Base-by-base conservation (phyloP, 345 rosid species). In the Toxicodendron radicans region DNA sequence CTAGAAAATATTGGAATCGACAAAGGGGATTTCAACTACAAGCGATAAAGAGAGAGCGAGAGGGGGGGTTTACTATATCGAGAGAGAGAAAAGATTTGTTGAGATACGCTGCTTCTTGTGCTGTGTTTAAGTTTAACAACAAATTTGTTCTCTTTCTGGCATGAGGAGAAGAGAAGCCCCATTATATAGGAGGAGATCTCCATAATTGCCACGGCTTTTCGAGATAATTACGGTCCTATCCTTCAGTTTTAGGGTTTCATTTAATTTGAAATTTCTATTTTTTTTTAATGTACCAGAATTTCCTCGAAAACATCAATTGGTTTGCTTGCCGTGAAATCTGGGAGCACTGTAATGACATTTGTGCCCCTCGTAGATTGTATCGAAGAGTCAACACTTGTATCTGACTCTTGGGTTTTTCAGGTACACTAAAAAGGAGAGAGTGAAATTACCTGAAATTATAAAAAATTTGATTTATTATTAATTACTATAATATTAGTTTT, bases 101-200 rank as follows among this genome's bases (percentile, higher is more conserved):
- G 7, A 4, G 13, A 38, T 35, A 7, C 12, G 17, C 32, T 2
- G 20, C 12, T 1, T 2, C n/a, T n/a, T n/a, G n/a, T n/a, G n/a
- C n/a, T n/a, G n/a, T n/a, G n/a, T n/a, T n/a, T n/a, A 10, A 4
- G 7, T 6, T 30, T 0, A 12, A 24, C 18, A 27, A 12, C 7
- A 13, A 30, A 1, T 14, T 32, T 20, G 0, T 16, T 16, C 9
- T 32, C 18, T 12, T 16, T 16, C 21, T 16, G 2, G 0, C 0
- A 2, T 0, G 0, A 0, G 33, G 0, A 11, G 10, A 0, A 27
- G 0, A 12, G n/a, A 3, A 7, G 32, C 54, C 14, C 14, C 17
- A 0, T 69, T 69, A 54, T 69, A 69, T 54, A 52, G 61, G 23
- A 4, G 10, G 27, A 54, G 51, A 8, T n/a, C n/a, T 20, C 8